Evolutionary conservation across 371 early-diverging fungal genomes (phyloP).

Genomic region (Umbelopsis sp.): DNA sequence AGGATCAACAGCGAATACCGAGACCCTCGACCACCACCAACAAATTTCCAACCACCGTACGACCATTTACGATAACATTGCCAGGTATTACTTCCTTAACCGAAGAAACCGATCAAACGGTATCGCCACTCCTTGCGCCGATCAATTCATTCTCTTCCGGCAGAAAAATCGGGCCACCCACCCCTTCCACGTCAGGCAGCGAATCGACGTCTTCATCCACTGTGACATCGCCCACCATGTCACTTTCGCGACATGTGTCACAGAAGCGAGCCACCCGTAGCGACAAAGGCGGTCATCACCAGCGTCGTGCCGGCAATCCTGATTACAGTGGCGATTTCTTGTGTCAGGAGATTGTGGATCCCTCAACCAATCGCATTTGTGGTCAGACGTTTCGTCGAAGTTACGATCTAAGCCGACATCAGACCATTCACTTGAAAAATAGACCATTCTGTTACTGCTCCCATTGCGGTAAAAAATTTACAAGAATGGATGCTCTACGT

Average conservation of each 20-base stretch:
- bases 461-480: slow-evolving; percentile 50
- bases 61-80: slow-evolving; percentile 22
- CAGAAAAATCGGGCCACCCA: slow-evolving; percentile 9
- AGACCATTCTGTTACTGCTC: slow-evolving; percentile 47
- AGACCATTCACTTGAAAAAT: slow-evolving; percentile 49
- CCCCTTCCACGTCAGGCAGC: slow-evolving; percentile 11
- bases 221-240: slow-evolving; percentile 14
- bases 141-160: slow-evolving; percentile 18
- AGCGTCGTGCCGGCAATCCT: slow-evolving; percentile 6
- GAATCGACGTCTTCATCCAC: slow-evolving; percentile 14
- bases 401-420: slow-evolving; percentile 50
- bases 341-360: slow-evolving; percentile 39
- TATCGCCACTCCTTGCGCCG: slow-evolving; percentile 24
- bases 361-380: slow-evolving; percentile 30
- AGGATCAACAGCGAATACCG: slow-evolving; percentile 24
- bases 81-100: slow-evolving; percentile 31
- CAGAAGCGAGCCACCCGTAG: slow-evolving; percentile 18
- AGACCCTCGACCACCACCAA: background rate
- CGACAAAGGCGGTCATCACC: slow-evolving; percentile 19
- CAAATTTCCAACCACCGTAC: background rate
- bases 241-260: slow-evolving; percentile 9
- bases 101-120: slow-evolving; percentile 13
- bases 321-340: slow-evolving; percentile 26
- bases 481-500: slow-evolving; percentile 52
- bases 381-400: slow-evolving; percentile 49